Base-by-base conservation (phyloP, 2,329 filamentous ascomycete species). In the Penicillium hesseltinei region DNA sequence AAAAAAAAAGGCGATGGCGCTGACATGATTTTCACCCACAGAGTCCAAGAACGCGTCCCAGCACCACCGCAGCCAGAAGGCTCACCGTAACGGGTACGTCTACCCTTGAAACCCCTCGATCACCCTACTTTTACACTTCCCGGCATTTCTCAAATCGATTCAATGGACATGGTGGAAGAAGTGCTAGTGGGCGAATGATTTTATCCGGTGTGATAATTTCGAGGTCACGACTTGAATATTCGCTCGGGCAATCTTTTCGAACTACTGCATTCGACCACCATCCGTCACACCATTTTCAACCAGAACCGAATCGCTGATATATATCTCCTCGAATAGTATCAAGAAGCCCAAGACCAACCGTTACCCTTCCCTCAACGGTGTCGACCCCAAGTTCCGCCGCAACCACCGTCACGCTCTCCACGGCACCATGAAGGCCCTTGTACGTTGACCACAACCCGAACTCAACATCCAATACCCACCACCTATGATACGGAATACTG, bases 11-110 rank as follows among this genome's bases (percentile, higher is more conserved):
- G 52, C 55, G 45, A 63, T 47, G 54, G 65, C 56, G 58, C 71
- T 74, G 64, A 74, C 66, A 54, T 63, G 55, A 53, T 58, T 51
- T 69, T 51, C 62, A 57, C 62, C 36, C 59, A 58, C 78, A 97
- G 92, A 97, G 87, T 97, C 94, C 76, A 97, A 97, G 92, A 97
- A 97, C 89, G 95, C 91, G 84, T 97, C 93, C 76, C 93, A 97
- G 87, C 92, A 97, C 85, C 97, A 97, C 84, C 90, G 94, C 88
- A 87, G 86, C 80, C 90, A 90, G 85, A 99, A 99, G 90, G 92
- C 92, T 83, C 94, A 99, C 89, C 88, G 89, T 79, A 99, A 99
- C 86, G 94, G 94, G 93, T 97, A 89, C 74, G 88, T 83, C 66
- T 57, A 6, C 66, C 57, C 54, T 43, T 31, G 54, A 49, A 49